phyloP scores from a whole-genome alignment of 2,329 filamentous ascomycete species.

The Diaporthe longicolla region DNA sequence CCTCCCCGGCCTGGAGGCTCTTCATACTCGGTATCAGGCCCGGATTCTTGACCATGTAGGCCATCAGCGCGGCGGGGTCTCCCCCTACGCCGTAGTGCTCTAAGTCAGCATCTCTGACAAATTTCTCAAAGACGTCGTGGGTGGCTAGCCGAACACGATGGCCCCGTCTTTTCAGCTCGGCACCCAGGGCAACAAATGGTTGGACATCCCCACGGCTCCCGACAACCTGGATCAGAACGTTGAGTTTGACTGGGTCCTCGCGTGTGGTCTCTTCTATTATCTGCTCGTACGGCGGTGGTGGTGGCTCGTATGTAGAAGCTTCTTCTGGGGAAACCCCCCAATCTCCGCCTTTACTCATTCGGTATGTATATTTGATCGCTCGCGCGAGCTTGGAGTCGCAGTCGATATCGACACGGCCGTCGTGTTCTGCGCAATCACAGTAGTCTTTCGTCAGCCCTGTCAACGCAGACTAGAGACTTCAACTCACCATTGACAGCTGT shows the following conservation, averaged over 20 bases:
- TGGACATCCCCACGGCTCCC: conserved; percentile 69
- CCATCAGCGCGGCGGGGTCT: conserved; percentile 65
- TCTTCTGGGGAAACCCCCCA: no score
- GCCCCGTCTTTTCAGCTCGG: conserved; percentile 62
- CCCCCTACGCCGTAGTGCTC: conserved; percentile 72
- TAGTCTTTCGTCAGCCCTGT: background rate
- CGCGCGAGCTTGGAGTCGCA: background rate
- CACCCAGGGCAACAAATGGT: conserved; percentile 71
- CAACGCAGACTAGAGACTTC: background rate
- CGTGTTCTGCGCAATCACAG: background rate
- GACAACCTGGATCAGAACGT: conserved; percentile 70
- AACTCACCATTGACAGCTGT: background rate
- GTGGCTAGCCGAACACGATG: conserved; percentile 72
- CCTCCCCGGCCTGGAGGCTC: conserved; percentile 55
- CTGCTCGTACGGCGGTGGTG: background rate
- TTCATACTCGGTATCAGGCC: conserved; percentile 54
- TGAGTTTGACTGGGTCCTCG: conserved; percentile 50
- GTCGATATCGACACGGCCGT: background rate
- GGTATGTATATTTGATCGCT: background rate
- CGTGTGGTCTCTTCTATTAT: background rate
- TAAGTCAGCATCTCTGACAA: conserved; percentile 65
- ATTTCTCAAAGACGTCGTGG: conserved; percentile 66
- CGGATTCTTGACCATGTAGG: conserved; percentile 59
- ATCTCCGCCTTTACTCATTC: background rate
- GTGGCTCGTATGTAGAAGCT: background rate